phyloP scores from a whole-genome alignment of 2,329 filamentous ascomycete genomes.

The Alternaria alternata region DNA sequence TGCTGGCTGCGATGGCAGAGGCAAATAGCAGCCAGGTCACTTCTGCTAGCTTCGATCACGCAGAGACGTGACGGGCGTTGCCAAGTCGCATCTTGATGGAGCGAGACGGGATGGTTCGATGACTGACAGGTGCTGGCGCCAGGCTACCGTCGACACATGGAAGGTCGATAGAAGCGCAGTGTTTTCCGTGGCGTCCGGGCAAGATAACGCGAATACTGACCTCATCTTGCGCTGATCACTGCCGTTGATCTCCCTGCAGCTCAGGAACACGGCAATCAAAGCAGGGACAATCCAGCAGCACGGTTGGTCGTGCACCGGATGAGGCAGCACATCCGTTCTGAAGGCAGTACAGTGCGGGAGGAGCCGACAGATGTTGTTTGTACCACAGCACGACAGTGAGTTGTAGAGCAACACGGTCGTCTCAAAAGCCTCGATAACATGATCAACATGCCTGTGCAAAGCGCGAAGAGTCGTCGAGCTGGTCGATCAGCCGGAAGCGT shows the following conservation, averaged over 20 bases:
- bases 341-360: constrained; percentile 8
- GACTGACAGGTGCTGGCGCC: constrained; percentile 13
- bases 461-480: background rate
- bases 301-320: constrained; percentile 1
- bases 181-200: background rate
- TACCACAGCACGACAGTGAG: background rate
- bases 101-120: constrained; percentile 3
- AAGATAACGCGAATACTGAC: constrained; percentile 4
- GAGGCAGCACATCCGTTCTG: constrained; percentile 8
- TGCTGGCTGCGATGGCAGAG: background rate
- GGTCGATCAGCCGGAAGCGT: constrained; percentile 5
- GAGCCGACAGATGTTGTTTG: constrained; percentile 9
- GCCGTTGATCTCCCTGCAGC: constrained; percentile 13
- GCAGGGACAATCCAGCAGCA: background rate
- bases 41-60: constrained; percentile 3
- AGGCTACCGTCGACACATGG: constrained; percentile 8
- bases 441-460: background rate
- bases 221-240: constrained; percentile 13
- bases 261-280: constrained; percentile 15
- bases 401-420: background rate
- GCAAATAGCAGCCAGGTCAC: background rate
- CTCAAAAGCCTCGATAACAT: background rate
- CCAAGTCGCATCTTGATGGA: constrained; percentile 9
- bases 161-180: constrained; percentile 9
- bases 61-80: constrained; percentile 14